Conservation (phyloP, 2,329 filamentous ascomycete genomes). For the Drechslera avenae region DNA sequence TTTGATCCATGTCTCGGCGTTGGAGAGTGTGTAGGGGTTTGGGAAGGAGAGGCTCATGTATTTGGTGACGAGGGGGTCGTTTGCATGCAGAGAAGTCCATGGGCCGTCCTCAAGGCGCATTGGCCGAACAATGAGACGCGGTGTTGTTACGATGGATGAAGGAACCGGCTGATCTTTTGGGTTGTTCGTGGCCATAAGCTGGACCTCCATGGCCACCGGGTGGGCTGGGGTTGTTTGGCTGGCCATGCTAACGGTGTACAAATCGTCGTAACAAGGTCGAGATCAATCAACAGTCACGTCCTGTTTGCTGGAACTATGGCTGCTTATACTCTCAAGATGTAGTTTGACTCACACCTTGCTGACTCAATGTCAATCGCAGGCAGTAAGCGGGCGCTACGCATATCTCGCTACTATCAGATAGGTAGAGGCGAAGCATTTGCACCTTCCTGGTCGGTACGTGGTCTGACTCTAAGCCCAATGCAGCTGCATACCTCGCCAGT, state of each 20-base stretch:
- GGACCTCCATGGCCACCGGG: slow-evolving; percentile 17
- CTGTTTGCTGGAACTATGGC: not conserved
- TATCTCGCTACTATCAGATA: not conserved
- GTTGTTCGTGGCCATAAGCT: slow-evolving; percentile 1
- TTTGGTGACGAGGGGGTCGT: slow-evolving; percentile 40
- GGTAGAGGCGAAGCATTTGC: not conserved
- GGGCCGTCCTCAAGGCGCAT: slow-evolving; percentile 41
- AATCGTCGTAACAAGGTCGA: not conserved
- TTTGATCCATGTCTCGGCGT: slow-evolving; percentile 45
- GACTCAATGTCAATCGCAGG: slow-evolving; percentile 7
- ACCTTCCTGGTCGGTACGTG: slow-evolving; percentile 12
- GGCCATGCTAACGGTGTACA: slow-evolving; percentile 18
- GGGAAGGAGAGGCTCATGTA: slow-evolving; percentile 49
- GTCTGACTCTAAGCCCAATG: slow-evolving; percentile 10
- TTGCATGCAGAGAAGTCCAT: slow-evolving; percentile 30
- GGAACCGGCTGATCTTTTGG: slow-evolving; percentile 27
- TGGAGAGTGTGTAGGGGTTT: slow-evolving; percentile 45
- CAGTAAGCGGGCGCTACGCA: not conserved
- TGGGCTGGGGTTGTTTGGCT: slow-evolving; percentile 21
- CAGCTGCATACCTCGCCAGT: not conserved
- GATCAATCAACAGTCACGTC: not conserved
- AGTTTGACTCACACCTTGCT: slow-evolving; percentile 3
- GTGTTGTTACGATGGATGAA: slow-evolving; percentile 35
- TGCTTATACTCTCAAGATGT: not conserved
- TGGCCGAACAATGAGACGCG: slow-evolving; percentile 36